Evolutionary conservation across 495 filamentous ascomycete species (phyloP).

Genomic region (Neurospora hispaniola): DNA sequence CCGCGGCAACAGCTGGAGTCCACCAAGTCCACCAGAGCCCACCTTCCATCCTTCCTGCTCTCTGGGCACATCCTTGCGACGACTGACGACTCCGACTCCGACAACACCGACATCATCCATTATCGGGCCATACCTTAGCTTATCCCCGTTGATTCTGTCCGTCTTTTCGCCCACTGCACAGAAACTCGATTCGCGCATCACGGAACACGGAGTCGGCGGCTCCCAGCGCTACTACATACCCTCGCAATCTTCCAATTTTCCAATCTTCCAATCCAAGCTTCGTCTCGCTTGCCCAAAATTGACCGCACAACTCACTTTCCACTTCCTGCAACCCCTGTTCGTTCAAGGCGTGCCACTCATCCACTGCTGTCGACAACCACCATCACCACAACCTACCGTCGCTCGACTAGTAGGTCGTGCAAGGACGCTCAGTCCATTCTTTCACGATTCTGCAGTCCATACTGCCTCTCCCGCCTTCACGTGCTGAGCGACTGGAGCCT

Average conservation of each 20-base stretch:
- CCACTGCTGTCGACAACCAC: not conserved
- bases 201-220: not conserved
- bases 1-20: not conserved
- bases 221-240: not conserved
- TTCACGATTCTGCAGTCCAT: not conserved
- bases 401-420: not conserved
- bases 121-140: not conserved
- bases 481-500: not conserved
- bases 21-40: not conserved
- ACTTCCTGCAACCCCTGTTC: not conserved
- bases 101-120: not conserved
- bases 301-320: not conserved
- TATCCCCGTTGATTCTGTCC: not conserved
- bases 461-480: not conserved
- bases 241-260: not conserved
- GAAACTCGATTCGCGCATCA: not conserved
- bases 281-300: constrained; percentile 1
- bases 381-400: not conserved
- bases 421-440: not conserved
- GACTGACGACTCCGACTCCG: not conserved
- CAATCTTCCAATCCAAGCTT: not conserved
- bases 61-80: not conserved
- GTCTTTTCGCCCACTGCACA: not conserved
- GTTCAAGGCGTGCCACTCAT: not conserved
- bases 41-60: not conserved